Evolutionary conservation across 768 basidiomycete species (phyloP).

Genomic region (Naganishia antarctica): DNA sequence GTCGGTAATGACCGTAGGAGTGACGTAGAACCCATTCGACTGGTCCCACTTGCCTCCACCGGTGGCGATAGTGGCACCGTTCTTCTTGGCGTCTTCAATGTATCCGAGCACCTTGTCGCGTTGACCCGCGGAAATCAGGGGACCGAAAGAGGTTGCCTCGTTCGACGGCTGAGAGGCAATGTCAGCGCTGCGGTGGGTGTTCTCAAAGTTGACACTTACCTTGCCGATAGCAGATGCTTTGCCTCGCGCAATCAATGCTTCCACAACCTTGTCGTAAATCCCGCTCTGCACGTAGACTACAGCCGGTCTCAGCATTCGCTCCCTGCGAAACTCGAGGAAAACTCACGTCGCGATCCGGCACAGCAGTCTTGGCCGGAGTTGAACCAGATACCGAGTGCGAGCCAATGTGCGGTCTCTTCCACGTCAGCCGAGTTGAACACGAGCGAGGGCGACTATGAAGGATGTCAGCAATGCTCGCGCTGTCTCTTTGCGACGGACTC

Average conservation of each 20-base stretch:
- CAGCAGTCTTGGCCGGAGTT: conserved; percentile 77
- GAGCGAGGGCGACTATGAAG: conserved; percentile 49
- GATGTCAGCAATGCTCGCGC: conserved; percentile 31
- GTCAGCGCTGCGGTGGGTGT: not conserved
- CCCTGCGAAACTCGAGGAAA: not conserved
- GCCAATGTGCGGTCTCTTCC: conserved; percentile 72
- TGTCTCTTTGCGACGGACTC: not conserved
- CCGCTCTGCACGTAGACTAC: conserved; percentile 18
- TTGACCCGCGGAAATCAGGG: conserved; percentile 43
- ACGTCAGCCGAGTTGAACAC: conserved; percentile 83
- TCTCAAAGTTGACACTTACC: conserved; percentile 31
- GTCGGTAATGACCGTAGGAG: conserved; percentile 76
- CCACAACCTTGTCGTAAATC: conserved; percentile 64
- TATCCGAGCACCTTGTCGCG: conserved; percentile 60
- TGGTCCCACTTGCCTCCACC: conserved; percentile 62
- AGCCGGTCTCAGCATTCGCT: not conserved
- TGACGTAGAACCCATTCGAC: conserved; percentile 72
- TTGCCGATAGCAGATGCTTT: conserved; percentile 41
- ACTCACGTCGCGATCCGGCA: conserved; percentile 64
- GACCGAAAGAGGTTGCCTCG: conserved; percentile 46
- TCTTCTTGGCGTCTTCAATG: conserved; percentile 67
- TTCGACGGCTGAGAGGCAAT: conserved; percentile 36
- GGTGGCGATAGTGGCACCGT: conserved; percentile 63
- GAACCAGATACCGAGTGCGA: conserved; percentile 68
- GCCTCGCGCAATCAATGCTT: conserved; percentile 38